phyloP scores from a whole-genome alignment of 75 land plant species.

The Pseudotsuga menziesii region DNA sequence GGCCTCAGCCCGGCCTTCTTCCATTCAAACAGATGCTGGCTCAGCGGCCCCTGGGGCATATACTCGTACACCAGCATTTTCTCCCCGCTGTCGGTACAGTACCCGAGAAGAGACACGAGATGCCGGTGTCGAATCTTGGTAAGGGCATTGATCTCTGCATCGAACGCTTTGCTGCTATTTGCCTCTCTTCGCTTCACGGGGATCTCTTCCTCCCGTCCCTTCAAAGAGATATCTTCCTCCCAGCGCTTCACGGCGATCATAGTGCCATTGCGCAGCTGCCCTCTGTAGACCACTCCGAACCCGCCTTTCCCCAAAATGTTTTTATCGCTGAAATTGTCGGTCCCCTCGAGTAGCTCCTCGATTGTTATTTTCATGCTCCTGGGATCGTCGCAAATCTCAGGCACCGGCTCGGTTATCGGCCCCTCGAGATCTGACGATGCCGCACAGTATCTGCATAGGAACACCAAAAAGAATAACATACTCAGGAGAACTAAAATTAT shows the following conservation, averaged over 20 bases:
- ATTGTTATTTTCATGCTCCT: conserved; percentile 87
- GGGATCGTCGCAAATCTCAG: conserved; percentile 38
- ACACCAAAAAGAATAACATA: too few species aligned
- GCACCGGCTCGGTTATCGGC: conserved; percentile 13
- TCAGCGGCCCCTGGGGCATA: conserved; percentile 52
- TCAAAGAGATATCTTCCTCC: too few species aligned
- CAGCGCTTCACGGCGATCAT: conserved; percentile 88
- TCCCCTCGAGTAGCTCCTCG: conserved; percentile 62
- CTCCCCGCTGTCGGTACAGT: conserved; percentile 65
- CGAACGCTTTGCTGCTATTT: too few species aligned
- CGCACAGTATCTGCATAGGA: conserved; percentile 16
- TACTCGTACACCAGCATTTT: conserved; percentile 41
- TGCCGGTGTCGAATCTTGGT: conserved; percentile 71
- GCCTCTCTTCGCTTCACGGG: conserved; percentile 18
- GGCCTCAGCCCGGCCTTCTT: conserved; percentile 43
- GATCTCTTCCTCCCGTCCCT: conserved; percentile 64
- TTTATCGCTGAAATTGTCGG: conserved; percentile 71
- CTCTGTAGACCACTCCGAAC: conserved; percentile 69
- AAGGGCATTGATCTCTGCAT: neutral
- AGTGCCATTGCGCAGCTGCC: conserved; percentile 86
- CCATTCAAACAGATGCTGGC: conserved; percentile 55
- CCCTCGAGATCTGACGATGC: conserved; percentile 21
- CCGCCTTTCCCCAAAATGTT: conserved; percentile 58
- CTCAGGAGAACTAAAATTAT: neutral
- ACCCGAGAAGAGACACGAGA: conserved; percentile 63